Base-by-base conservation (phyloP, 208 protist species). In the Wallacemonas sp. region DNA sequence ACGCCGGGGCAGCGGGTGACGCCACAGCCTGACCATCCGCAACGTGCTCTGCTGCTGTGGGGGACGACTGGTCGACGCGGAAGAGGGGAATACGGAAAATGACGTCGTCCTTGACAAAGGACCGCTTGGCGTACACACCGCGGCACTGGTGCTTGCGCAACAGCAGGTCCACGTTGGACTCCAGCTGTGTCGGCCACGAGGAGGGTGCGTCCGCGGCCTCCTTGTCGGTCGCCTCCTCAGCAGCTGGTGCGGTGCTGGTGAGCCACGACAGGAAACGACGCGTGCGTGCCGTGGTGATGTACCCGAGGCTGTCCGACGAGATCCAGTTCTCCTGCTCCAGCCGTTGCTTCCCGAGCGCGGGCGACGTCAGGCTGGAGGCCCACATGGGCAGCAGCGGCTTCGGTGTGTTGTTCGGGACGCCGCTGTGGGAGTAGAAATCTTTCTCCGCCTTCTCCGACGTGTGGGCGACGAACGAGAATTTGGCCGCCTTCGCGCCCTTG, bases 331-430 rank as follows among this genome's bases (percentile, higher is more conserved):
- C 74, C 61, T 72, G 50, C 48, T 52, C 36, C 39, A 87, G 32
- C 28, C 82, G 79, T 70, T 85, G 72, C 74, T 70, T 80, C 22
- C 68, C 75, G 32, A 87, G 65, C 33, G 72, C 62, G 11, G 87
- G 87, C 1, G 77, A 81, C 32, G 87, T 93, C 14, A 87, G 70
- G 67, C 87, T 93, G 12, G 80, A 88, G 41, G 84, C 72, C 81
- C 84, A 90, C 84, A 84, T 82, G 2, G 87, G 83, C 36, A 93
- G 57, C 36, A 70, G 74, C 44, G 73, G 70, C 70, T 90, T 90
- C 8, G 84, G 79, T 14, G 74, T 75, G 64, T 79, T 82, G 74
- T 90, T 90, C 5, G 87, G 87, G 29, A 90, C 84, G 39, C 64
- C 67, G 45, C 77, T 20, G 29, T 76, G 61, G 38, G 52, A 38